Conservation (phyloP, 73 alveolate genomes). For the Durusdinium trenchii region DNA sequence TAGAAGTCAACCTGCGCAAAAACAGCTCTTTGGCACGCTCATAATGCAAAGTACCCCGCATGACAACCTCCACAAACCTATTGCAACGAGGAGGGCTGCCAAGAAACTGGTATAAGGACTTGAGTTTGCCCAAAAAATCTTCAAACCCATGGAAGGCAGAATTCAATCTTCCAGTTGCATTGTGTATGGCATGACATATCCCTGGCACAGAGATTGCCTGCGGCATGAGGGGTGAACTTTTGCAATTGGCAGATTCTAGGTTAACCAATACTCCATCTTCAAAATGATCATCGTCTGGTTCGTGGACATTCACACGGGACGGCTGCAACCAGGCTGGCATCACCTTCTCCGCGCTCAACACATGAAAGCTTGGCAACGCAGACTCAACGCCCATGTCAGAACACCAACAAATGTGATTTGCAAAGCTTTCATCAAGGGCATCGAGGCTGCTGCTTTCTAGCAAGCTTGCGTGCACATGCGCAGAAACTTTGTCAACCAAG, state of each 20-base stretch:
- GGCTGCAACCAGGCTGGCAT: not conserved
- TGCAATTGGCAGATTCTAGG: too few species aligned
- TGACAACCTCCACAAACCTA: not conserved
- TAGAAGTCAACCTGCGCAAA: too few species aligned
- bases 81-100: not conserved
- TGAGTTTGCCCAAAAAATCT: conserved; percentile 1
- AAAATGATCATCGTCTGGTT: not conserved
- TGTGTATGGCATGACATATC: conserved; percentile 17
- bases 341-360: not conserved
- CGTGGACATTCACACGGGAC: not conserved
- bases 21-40: not conserved
- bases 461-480: conserved; percentile 2
- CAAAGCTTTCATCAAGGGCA: not conserved
- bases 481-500: not conserved
- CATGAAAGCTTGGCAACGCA: not conserved
- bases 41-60: not conserved
- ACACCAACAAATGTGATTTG: not conserved
- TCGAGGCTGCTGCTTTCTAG: not conserved
- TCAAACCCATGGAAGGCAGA: not conserved
- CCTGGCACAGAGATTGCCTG: not conserved
- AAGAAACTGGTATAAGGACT: not conserved
- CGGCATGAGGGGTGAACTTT: not conserved
- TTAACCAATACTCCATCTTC: not conserved
- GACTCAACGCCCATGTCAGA: conserved; percentile 31
- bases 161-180: not conserved